Evolutionary conservation across 2,329 filamentous ascomycete species (phyloP), one percentile per base, ranked within the genome.

Genomic region (Ophiocordyceps australis): DNA sequence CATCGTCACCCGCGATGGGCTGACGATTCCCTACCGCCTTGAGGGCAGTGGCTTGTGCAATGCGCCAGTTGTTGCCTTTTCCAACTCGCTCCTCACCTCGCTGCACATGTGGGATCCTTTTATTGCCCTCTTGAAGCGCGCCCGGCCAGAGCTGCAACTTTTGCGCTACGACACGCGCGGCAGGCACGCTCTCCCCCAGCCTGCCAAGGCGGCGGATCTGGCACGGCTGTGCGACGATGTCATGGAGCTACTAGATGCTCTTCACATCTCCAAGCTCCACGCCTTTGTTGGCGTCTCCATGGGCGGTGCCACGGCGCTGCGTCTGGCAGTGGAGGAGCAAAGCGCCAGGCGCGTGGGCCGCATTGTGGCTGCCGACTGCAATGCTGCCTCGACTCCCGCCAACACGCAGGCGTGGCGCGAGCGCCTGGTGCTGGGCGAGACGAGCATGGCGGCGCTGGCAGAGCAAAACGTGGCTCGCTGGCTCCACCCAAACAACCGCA

Each of bases 401-500:
- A 92, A 91, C 53, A 74, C 73, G 4, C 64, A 70, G 24, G 77
- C 79, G 0, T 92, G 82, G 82, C 69, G 68, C 28, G 77, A 85
- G 22, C 74, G 82, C 16, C 74, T 81, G 28, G 64, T 54, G 1
- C 47, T 85, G 4, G 71, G 76, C 0, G 71, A 79, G 38, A 47
- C 46, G 5, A 65, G 80, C 4, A 75, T 83, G 19, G 55, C 62
- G 15, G 55, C 65, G 26, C 59, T 92, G 6, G 80, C 82, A 0
- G 64, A 63, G 20, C 50, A 66, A 28, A 92, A 82, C 0, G 75
- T 81, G 0, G 57, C 64, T 28, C 60, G 82, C 12, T 92, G 82
- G 82, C 85, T 91, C 39, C 80, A 82, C 40, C 69, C 54, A 15
- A 45, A 40, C 8, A 62, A 46, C 10, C 47, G 59, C 42, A 36